Percentiles rank a stretch among this genome's conserved stretches.
These are phyloP conservation scores for Neoascochyta sp. DNA, from an alignment of 2,329 filamentous ascomycete species.

Conservation along the genomic window DNA sequence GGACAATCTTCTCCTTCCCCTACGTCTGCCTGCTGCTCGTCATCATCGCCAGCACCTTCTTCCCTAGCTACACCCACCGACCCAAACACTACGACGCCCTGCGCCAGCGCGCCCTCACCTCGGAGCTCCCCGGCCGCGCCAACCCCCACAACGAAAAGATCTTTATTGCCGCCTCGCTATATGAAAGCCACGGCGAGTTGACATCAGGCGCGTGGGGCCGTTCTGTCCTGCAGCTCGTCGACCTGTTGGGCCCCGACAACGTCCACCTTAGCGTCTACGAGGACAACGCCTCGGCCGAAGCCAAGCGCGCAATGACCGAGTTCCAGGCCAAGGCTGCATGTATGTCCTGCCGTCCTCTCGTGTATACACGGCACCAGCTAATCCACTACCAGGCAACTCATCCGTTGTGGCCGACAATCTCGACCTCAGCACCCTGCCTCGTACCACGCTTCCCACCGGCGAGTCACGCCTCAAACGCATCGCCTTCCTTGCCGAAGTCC, in stretches of 20 bases:
- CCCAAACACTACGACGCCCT: slow-evolving; percentile 52
- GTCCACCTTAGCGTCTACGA: slow-evolving; percentile 72
- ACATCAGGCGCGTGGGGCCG: slow-evolving; percentile 62
- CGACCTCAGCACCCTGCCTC: slow-evolving; percentile 54
- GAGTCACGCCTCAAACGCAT: slow-evolving; percentile 66
- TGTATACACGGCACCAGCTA: slow-evolving; percentile 7
- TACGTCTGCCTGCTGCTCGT: slow-evolving; percentile 37
- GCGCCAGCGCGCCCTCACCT: slow-evolving; percentile 30
- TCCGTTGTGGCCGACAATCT: slow-evolving; percentile 60
- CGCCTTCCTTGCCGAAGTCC: slow-evolving; percentile 67
- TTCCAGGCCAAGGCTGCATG: slow-evolving; percentile 52
- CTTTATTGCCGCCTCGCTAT: slow-evolving; percentile 71
- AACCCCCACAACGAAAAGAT: slow-evolving; percentile 61
- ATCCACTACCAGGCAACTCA: slow-evolving; percentile 38
- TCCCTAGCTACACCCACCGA: slow-evolving; percentile 55
- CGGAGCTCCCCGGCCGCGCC: slow-evolving; percentile 39
- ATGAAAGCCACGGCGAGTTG: slow-evolving; percentile 59
- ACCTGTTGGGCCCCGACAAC: slow-evolving; percentile 63
- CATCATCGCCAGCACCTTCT: slow-evolving; percentile 47
- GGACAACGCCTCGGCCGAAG: slow-evolving; percentile 60
- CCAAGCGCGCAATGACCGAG: slow-evolving; percentile 52
- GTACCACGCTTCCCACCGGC: slow-evolving; percentile 60
- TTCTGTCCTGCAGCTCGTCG: slow-evolving; percentile 58
- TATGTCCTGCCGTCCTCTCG: slow-evolving; percentile 12
- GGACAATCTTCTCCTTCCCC: slow-evolving; percentile 29